Evolutionary conservation across 768 basidiomycete genomes (phyloP).

Genomic region (Rhodotorula sphaerocarpa): DNA sequence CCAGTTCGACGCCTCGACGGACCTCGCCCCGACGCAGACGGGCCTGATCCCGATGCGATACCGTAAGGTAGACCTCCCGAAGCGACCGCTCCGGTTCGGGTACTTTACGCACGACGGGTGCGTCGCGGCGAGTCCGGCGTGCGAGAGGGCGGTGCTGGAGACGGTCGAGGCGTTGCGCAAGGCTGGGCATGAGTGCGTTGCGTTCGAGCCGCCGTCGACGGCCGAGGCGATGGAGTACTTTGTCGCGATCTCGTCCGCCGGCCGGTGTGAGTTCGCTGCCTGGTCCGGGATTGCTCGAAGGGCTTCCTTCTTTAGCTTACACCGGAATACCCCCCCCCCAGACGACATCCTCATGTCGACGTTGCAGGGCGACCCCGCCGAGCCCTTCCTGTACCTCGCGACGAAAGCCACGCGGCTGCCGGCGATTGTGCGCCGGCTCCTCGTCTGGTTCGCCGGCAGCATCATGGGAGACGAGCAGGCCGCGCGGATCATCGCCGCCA

Average conservation of each 20-base stretch:
- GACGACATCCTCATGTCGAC: conserved; percentile 59
- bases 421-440: conserved; percentile 16
- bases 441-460: conserved; percentile 28
- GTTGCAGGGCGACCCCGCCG: conserved; percentile 60
- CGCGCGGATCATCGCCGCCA: conserved; percentile 37
- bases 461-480: conserved; percentile 40
- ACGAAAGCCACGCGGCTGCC: conserved; percentile 43
- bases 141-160: conserved; percentile 64
- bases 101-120: conserved; percentile 60
- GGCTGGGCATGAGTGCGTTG: conserved; percentile 71
- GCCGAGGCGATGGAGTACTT: conserved; percentile 54
- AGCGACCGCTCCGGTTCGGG: conserved; percentile 58
- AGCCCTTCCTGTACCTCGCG: conserved; percentile 42
- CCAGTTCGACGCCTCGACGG: conserved; percentile 52
- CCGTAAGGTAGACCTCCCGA: conserved; percentile 51
- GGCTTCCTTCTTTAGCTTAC: too few relatives aligned
- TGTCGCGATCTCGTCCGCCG: conserved; percentile 59
- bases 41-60: conserved; percentile 53
- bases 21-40: conserved; percentile 39
- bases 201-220: conserved; percentile 53
- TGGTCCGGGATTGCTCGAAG: too few relatives aligned
- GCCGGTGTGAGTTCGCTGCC: conserved; percentile 51
- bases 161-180: conserved; percentile 58
- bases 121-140: conserved; percentile 63
- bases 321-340: too few relatives aligned